Evolutionary conservation across 2,329 filamentous ascomycete genomes (phyloP).

Genomic region (Thelonectria olida): DNA sequence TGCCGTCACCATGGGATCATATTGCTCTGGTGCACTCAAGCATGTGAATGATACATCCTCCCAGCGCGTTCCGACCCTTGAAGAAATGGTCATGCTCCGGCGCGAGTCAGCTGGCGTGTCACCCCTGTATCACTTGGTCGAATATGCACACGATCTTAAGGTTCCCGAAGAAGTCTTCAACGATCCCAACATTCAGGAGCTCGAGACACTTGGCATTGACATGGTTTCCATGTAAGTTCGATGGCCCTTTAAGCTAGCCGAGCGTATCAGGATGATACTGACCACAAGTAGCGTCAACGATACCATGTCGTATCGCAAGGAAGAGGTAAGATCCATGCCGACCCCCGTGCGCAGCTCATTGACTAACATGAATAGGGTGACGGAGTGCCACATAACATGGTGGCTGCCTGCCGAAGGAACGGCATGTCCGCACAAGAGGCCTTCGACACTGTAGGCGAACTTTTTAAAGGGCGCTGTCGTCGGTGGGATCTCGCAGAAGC

Average conservation of each 20-base stretch:
- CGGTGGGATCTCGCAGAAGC: neutral
- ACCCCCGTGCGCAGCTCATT: too few relatives aligned
- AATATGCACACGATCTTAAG: neutral
- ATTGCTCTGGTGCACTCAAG: neutral
- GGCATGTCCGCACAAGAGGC: neutral
- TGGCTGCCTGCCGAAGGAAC: neutral
- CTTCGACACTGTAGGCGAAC: neutral
- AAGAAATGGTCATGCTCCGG: neutral
- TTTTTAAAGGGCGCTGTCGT: neutral
- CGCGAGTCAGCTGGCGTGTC: neutral
- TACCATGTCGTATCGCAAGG: neutral
- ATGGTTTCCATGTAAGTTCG: neutral
- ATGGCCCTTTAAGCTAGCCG: too few relatives aligned
- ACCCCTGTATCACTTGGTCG: neutral
- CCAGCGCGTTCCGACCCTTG: neutral
- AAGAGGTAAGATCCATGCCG: neutral
- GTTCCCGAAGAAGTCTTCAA: neutral
- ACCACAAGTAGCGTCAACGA: neutral
- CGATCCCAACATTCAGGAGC: neutral
- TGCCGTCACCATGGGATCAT: neutral
- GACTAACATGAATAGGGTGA: neutral
- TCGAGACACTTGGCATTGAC: neutral
- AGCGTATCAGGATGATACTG: neutral
- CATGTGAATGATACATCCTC: neutral
- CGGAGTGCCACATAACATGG: neutral